Base-by-base conservation (phyloP, 2,329 filamentous ascomycete species). In the Diaporthe vaccinii region DNA sequence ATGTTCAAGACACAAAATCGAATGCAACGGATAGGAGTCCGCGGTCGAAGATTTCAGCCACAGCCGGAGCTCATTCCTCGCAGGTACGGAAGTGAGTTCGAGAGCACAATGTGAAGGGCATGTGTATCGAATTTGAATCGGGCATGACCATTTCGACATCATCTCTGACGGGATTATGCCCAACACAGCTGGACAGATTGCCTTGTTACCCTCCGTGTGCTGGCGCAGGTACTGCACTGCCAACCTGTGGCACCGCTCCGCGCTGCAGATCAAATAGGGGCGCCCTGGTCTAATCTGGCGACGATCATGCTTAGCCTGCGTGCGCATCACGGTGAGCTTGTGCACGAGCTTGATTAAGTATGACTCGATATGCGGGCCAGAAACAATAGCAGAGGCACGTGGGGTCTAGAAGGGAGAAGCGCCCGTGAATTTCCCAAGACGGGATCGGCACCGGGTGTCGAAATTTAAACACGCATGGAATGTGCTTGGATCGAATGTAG, bases 401-500 rank as follows among this genome's bases (percentile, higher is more conserved):
- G 65, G 46, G 65, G 65, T 7, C 65, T 20, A 68, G 62, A 39
- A 25, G 62, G 31, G 22, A 53, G 61, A 39, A 53, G 31, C 8
- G 7, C 31, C 65, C 34, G 46, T 39, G 65, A 68, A 68, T 68
- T 53, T 68, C 62, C 62, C 62, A 68, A 68, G 46, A 17, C 20
- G 46, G 62, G 62, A 68, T 39, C 46, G 46, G 46, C 46, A 68
- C 65, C 46, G 15, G 46, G 49, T 39, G 31, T 53, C 14, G 65
- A 68, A 68, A 68, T 68, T 68, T 53, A 20, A 68, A 53, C n/a
- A 39, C 46, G 65, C 65, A 41, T 53, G 46, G 46, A 28, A 51
- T 10, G 20, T 68, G 44, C 62, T 31, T 68, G 62, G 31, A 68
- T 53, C n/a, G 65, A 68, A 68, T 68, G 65, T 68, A 68, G 41